These are phyloP conservation scores for Loxodes magnus DNA, from an alignment of 73 alveolate genomes.

Conservation along the genomic window DNA sequence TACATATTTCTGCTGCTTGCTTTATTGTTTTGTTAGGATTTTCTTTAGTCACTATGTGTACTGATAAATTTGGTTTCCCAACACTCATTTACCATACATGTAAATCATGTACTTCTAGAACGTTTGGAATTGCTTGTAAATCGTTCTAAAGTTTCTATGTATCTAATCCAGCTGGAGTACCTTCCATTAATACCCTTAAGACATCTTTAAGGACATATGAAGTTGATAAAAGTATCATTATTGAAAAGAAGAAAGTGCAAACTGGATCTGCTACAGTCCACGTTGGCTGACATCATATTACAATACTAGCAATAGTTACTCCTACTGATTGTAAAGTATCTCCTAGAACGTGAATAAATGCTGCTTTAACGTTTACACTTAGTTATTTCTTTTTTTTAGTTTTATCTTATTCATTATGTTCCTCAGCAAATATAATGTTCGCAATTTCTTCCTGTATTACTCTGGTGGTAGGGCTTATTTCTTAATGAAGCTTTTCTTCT, in stretches of 20 bases:
- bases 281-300: conserved; percentile 36
- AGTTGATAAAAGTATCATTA: too few relatives aligned
- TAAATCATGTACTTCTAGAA: conserved; percentile 71
- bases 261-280: conserved; percentile 70
- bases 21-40: too few relatives aligned
- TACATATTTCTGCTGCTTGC: too few relatives aligned
- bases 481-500: conserved; percentile 22
- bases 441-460: too few relatives aligned
- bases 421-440: too few relatives aligned
- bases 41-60: conserved; percentile 27
- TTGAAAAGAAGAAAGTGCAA: conserved; percentile 85
- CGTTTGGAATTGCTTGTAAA: conserved; percentile 38
- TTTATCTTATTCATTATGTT: too few relatives aligned
- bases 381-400: too few relatives aligned
- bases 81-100: conserved; percentile 83
- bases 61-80: conserved; percentile 59
- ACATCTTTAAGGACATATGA: conserved; percentile 74
- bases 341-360: conserved; percentile 82
- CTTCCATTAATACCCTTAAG: conserved; percentile 82
- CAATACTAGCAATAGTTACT: conserved; percentile 72
- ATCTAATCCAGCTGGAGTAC: conserved; percentile 56
- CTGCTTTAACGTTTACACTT: conserved; percentile 77
- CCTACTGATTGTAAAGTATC: conserved; percentile 85
- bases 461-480: too few relatives aligned
- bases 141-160: conserved; percentile 18